phyloP scores from a whole-genome alignment of 2,329 filamentous ascomycete genomes.

The Fusarium nygamai region DNA sequence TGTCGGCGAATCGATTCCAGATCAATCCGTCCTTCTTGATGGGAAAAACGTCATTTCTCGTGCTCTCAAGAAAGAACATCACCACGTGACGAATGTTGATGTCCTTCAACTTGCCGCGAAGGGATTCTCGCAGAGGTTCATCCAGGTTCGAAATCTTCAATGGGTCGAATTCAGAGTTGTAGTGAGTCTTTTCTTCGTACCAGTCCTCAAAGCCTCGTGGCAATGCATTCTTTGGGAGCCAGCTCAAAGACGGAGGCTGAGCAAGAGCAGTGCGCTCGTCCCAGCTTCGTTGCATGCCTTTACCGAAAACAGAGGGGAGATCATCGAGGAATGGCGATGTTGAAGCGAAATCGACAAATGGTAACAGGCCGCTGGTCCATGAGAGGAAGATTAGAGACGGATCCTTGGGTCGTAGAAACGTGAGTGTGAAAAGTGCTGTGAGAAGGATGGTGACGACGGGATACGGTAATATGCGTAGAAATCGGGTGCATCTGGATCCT shows the following conservation, averaged over 20 bases:
- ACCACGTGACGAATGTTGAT: slow-evolving; percentile 56
- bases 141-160: slow-evolving; percentile 54
- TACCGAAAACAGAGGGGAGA: slow-evolving; percentile 37
- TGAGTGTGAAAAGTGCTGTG: slow-evolving; percentile 39
- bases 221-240: slow-evolving; percentile 36
- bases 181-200: slow-evolving; percentile 43
- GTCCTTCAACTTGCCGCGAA: slow-evolving; percentile 40
- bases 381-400: slow-evolving; percentile 49
- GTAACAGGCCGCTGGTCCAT: slow-evolving; percentile 48
- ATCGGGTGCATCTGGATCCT: background rate
- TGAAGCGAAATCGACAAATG: slow-evolving; percentile 48
- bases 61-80: slow-evolving; percentile 57
- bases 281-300: slow-evolving; percentile 42
- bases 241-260: slow-evolving; percentile 31
- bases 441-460: slow-evolving; percentile 39
- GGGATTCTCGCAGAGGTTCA: slow-evolving; percentile 43
- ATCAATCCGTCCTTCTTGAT: slow-evolving; percentile 54
- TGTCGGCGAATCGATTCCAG: slow-evolving; percentile 48
- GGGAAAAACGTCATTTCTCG: slow-evolving; percentile 57
- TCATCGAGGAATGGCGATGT: slow-evolving; percentile 44
- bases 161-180: slow-evolving; percentile 51
- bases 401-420: slow-evolving; percentile 45
- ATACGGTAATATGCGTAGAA: slow-evolving; percentile 28
- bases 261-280: slow-evolving; percentile 43
- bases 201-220: slow-evolving; percentile 43